Base-by-base conservation (phyloP, 352 stramenopile genomes). In the Phytophthora brassicae region DNA sequence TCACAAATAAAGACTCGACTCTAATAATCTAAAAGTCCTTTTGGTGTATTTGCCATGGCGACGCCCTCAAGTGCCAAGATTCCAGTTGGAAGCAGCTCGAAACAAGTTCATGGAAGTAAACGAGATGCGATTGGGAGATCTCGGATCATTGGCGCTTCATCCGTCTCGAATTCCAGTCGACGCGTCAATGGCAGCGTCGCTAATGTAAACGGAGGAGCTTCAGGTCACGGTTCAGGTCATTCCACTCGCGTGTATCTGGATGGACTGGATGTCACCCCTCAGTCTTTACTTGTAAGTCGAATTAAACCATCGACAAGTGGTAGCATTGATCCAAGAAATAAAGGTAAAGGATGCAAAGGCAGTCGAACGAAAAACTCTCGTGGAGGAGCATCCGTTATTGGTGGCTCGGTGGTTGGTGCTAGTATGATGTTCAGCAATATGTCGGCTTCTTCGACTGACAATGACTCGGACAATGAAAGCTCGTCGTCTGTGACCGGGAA, bases 261-360 rank as follows among this genome's bases (percentile, higher is more conserved):
- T 22, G 84, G 84, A 5, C 61, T 66, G 3, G 82, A 93, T 23
- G 84, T 91, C 24, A 93, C 84, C 8, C 84, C 84, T 20, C 84
- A 93, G 59, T 93, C 84, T 26, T 66, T 93, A 24, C 70, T 93
- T 0, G 65, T 88, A 55, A 90, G 79, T 49, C 77, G 79, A 26
- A 89, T 89, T 61, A 90, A 91, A 48, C 72, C 81, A 1, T 75
- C 77, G 24, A 75, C 74, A 6, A 66, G 55, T 45, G 62, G 44
- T 23, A 24, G 46, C 16, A 38, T 33, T 12, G 58, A 66, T 20
- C 11, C 44, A 19, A 41, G 47, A 56, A 48, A 47, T 26, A 66
- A 49, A 50, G 49, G 69, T 16, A 79, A 77, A 45, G 49, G 63
- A 0, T 52, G 61, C 0, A 59, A 64, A 29, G 44, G 60, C 17